These are phyloP conservation scores for Cystofilobasidium ferigula DNA, from an alignment of 768 basidiomycete species.

Conservation along the genomic window DNA sequence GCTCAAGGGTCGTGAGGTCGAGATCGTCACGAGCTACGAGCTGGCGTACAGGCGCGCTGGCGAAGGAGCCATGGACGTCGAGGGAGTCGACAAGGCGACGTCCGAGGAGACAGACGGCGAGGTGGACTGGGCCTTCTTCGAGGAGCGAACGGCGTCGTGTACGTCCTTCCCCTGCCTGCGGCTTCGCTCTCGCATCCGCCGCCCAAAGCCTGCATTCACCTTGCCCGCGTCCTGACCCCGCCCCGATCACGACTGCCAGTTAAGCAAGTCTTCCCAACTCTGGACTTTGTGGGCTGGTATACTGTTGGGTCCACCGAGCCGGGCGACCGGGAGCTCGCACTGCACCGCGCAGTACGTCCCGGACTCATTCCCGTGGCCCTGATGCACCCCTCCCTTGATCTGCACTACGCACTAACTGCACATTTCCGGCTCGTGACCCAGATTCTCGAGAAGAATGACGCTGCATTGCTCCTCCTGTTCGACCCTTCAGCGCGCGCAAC, in stretches of 20 bases:
- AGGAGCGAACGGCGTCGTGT: slow-evolving; percentile 81
- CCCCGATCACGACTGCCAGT: slow-evolving; percentile 45
- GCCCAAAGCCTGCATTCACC: background rate
- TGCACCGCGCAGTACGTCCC: slow-evolving; percentile 76
- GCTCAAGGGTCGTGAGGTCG: slow-evolving; percentile 85
- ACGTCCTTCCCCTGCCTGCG: slow-evolving; percentile 29
- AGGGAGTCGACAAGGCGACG: slow-evolving; percentile 6
- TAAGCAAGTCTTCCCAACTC: slow-evolving; percentile 94
- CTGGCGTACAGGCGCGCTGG: slow-evolving; percentile 46
- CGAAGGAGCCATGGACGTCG: slow-evolving; percentile 36
- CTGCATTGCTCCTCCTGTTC: slow-evolving; percentile 64
- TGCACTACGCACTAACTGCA: background rate
- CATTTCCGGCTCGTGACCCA: slow-evolving; percentile 34
- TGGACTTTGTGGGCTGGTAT: slow-evolving; percentile 98
- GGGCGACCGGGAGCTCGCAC: slow-evolving; percentile 58
- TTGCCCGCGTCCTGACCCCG: background rate
- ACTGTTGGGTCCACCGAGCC: slow-evolving; percentile 61
- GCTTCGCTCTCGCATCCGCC: background rate
- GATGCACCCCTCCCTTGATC: too few species aligned
- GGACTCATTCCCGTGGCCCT: too few species aligned
- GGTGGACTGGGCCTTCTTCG: slow-evolving; percentile 72
- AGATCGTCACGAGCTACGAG: slow-evolving; percentile 95
- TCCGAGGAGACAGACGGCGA: slow-evolving; percentile 27
- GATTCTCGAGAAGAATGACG: slow-evolving; percentile 76
- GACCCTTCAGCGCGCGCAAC: slow-evolving; percentile 40